phyloP scores from a whole-genome alignment of 306 rosid species.

The Dryas drummondii region DNA sequence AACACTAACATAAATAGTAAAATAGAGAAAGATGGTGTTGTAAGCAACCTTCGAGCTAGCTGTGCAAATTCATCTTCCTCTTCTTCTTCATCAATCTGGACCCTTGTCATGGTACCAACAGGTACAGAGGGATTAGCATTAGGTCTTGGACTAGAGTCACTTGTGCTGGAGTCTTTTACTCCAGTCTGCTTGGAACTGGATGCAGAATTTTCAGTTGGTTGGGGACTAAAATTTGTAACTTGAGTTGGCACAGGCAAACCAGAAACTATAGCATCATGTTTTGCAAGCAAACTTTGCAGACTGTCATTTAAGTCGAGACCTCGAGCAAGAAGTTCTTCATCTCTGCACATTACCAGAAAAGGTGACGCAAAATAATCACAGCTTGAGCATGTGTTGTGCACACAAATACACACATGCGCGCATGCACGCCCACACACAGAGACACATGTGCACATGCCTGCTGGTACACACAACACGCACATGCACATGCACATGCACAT shows the following conservation, averaged over 20 bases:
- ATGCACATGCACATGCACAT: too few relatives aligned
- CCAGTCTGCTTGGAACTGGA: conserved; percentile 50
- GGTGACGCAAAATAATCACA: conserved; percentile 19
- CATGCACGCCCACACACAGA: too few relatives aligned
- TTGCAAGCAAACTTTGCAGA: conserved; percentile 82
- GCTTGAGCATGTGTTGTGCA: neutral
- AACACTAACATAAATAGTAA: neutral
- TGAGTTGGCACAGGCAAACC: conserved; percentile 67
- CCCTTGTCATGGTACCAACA: conserved; percentile 31
- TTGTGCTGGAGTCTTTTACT: conserved; percentile 39
- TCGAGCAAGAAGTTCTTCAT: conserved; percentile 86
- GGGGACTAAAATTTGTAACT: conserved; percentile 44
- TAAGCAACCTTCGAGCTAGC: conserved; percentile 81
- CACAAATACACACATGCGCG: too few relatives aligned
- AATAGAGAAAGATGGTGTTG: neutral
- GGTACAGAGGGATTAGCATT: conserved; percentile 40
- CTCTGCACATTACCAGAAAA: conserved; percentile 49
- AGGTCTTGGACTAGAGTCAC: conserved; percentile 43
- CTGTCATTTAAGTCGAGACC: conserved; percentile 88
- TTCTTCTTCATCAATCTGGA: conserved; percentile 63
- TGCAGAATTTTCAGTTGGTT: conserved; percentile 36
- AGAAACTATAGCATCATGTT: conserved; percentile 84
- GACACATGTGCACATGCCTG: too few relatives aligned
- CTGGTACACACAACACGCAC: too few relatives aligned
- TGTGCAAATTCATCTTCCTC: conserved; percentile 94